phyloP scores from a whole-genome alignment of 2,329 filamentous ascomycete genomes.

The Thelonectria blattea region DNA sequence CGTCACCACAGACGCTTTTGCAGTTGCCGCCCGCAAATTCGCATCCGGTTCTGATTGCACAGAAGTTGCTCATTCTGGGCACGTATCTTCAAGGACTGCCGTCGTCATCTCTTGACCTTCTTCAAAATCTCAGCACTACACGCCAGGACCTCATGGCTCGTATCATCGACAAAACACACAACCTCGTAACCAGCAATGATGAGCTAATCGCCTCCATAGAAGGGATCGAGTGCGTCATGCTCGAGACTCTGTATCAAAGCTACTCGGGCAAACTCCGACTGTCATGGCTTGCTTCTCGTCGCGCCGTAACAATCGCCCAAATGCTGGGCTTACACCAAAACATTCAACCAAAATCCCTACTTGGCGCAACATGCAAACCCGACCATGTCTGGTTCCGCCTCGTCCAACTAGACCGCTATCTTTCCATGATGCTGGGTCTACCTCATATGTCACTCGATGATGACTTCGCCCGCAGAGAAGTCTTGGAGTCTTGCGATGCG shows the following conservation, averaged over 20 bases:
- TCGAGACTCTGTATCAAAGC: slow-evolving; percentile 53
- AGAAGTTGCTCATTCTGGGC: slow-evolving; percentile 47
- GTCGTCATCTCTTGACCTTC: background rate
- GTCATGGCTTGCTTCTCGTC: slow-evolving; percentile 52
- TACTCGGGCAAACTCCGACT: slow-evolving; percentile 54
- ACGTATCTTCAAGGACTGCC: slow-evolving; percentile 44
- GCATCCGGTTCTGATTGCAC: slow-evolving; percentile 52
- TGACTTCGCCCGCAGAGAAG: slow-evolving; percentile 40
- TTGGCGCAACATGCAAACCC: slow-evolving; percentile 34
- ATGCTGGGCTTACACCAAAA: slow-evolving; percentile 45
- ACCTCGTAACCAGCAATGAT: slow-evolving; percentile 53
- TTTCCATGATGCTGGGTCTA: slow-evolving; percentile 55
- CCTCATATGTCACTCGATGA: slow-evolving; percentile 49
- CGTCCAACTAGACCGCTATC: slow-evolving; percentile 52
- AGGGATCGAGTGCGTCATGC: slow-evolving; percentile 57
- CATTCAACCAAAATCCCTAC: slow-evolving; percentile 19
- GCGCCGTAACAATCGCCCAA: slow-evolving; percentile 53
- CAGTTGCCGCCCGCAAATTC: slow-evolving; percentile 24
- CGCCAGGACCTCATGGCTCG: slow-evolving; percentile 32
- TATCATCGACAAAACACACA: slow-evolving; percentile 39
- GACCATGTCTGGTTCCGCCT: slow-evolving; percentile 54
- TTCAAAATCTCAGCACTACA: slow-evolving; percentile 25
- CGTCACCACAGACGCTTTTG: slow-evolving; percentile 41
- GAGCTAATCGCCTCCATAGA: slow-evolving; percentile 53
- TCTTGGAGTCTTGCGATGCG: slow-evolving; percentile 40